These are phyloP conservation scores for Apiotrichum porosum DNA, from an alignment of 1,284 basidiomycete species.

Conservation along the genomic window DNA sequence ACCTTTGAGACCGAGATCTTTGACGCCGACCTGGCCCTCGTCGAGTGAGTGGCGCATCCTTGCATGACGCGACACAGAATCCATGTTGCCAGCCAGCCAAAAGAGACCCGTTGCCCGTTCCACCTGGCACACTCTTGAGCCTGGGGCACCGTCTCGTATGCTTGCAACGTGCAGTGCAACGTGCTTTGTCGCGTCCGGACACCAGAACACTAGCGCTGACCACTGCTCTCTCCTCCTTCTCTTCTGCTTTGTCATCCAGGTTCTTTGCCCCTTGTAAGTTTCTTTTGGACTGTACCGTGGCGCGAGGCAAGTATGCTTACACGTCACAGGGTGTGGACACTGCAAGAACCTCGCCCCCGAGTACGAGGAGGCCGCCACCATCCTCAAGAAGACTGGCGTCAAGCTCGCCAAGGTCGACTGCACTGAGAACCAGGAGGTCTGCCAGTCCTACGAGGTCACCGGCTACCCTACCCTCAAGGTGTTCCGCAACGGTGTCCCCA, in stretches of 20 bases:
- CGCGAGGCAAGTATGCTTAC: no score
- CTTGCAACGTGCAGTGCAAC: no score
- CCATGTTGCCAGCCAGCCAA: no score
- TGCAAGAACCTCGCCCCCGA: conserved; percentile 68
- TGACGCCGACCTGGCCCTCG: conserved; percentile 72
- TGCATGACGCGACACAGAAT: no score
- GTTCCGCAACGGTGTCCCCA: conserved; percentile 75
- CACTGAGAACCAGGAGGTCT: conserved; percentile 80
- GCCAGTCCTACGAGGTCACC: conserved; percentile 73
- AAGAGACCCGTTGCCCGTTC: no score
- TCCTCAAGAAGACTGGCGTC: conserved; percentile 82
- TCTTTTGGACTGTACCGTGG: no score
- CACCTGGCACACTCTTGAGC: no score
- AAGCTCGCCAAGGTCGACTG: conserved; percentile 95
- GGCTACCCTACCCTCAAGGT: conserved; percentile 69
- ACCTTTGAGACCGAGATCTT: conserved; percentile 69
- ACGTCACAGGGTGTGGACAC: conserved; percentile 45
- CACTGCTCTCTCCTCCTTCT: background rate
- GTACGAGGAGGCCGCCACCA: conserved; percentile 92
- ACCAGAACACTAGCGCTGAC: no score
- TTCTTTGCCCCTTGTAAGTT: conserved; percentile 49
- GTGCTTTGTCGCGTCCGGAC: no score
- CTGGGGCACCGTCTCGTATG: background rate
- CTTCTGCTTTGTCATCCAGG: conserved; percentile 14
- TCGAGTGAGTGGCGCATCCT: conserved; percentile 63